Conservation (phyloP, 371 early-diverging fungal genomes). For the Blastocladiella emersonii region DNA sequence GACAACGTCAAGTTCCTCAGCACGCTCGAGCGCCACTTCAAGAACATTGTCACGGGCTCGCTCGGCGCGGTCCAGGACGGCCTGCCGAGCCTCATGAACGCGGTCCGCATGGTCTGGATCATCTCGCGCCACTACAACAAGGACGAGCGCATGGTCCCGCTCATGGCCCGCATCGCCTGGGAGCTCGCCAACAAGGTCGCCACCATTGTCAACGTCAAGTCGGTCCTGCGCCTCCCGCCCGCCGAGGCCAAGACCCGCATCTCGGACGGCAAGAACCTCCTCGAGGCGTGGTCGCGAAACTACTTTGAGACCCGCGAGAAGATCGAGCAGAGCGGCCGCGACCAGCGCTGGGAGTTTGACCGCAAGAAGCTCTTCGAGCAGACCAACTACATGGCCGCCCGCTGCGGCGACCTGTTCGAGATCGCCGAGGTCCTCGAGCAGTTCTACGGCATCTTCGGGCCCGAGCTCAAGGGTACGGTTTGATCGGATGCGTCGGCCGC, state of each 20-base stretch:
- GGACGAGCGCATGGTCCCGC: slow-evolving; percentile 45
- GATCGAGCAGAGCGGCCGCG: slow-evolving; percentile 41
- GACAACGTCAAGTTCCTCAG: slow-evolving; percentile 43
- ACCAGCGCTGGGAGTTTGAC: slow-evolving; percentile 49
- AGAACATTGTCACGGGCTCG: slow-evolving; percentile 31
- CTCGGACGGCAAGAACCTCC: slow-evolving; percentile 27
- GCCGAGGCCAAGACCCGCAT: slow-evolving; percentile 30
- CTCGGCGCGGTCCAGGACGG: slow-evolving; percentile 32
- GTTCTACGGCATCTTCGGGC: slow-evolving; percentile 44
- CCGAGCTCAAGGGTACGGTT: slow-evolving; percentile 27
- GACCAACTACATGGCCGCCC: slow-evolving; percentile 40
- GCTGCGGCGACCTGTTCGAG: slow-evolving; percentile 36
- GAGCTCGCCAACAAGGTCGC: slow-evolving; percentile 37
- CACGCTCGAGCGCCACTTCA: slow-evolving; percentile 43
- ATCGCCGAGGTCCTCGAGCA: slow-evolving; percentile 44
- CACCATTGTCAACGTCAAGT: slow-evolving; percentile 29
- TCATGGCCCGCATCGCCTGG: slow-evolving; percentile 43
- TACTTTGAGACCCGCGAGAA: slow-evolving; percentile 42
- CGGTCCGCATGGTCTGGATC: slow-evolving; percentile 48
- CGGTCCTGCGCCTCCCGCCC: slow-evolving; percentile 29
- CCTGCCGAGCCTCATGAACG: slow-evolving; percentile 33
- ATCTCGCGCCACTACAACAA: slow-evolving; percentile 45
- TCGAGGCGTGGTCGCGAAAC: slow-evolving; percentile 34
- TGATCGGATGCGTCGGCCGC: no score
- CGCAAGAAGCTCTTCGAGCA: slow-evolving; percentile 40